Conservation (phyloP, 257 asterid species). For the Datura wrightii region DNA sequence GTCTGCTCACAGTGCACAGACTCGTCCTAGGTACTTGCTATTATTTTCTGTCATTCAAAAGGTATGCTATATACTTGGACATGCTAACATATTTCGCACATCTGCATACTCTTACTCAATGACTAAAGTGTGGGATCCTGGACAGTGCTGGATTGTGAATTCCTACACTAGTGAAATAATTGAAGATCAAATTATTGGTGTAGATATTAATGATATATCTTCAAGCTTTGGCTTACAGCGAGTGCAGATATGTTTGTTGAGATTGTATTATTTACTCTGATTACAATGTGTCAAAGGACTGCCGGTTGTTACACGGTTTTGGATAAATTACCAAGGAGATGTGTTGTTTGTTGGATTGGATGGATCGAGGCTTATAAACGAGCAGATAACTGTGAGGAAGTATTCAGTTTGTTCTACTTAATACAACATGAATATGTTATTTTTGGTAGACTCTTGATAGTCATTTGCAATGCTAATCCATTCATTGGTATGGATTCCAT, state of each 20-base stretch:
- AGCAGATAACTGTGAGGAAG: neutral
- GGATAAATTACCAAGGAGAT: neutral
- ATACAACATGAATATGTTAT: neutral
- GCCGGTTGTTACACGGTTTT: neutral
- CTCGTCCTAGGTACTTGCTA: neutral
- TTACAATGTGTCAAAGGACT: neutral
- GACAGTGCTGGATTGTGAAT: no score
- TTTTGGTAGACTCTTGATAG: no score
- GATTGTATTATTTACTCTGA: neutral
- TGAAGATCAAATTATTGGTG: neutral
- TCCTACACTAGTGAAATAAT: neutral
- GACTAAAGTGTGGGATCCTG: neutral
- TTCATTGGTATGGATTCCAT: neutral
- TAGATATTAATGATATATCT: neutral
- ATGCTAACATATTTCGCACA: neutral
- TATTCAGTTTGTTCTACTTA: neutral
- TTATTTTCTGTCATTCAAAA: neutral
- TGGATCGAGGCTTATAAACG: neutral
- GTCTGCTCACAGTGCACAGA: neutral
- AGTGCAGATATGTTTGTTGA: neutral
- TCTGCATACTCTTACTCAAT: neutral
- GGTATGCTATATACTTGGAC: neutral
- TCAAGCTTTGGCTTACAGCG: neutral
- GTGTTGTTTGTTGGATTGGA: constrained; percentile 1
- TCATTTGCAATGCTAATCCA: neutral